Conservation (phyloP, 2,329 filamentous ascomycete species). For the Diaporthe sp. region DNA sequence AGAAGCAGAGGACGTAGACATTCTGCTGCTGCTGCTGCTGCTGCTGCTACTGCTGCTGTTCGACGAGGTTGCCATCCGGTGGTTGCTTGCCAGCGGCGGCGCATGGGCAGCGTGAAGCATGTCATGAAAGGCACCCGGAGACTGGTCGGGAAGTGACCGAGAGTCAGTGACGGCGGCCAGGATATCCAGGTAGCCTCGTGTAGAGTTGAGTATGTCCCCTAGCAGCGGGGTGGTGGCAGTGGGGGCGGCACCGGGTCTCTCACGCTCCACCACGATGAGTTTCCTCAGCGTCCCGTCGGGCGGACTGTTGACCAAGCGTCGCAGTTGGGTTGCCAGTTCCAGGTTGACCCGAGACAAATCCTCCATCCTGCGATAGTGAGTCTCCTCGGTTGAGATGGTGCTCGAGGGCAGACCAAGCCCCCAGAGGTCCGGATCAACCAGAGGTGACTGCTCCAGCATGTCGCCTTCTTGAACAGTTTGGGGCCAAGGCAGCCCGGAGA, state of each 20-base stretch:
- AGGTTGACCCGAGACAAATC: slow-evolving; percentile 24
- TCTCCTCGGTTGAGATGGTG: background rate
- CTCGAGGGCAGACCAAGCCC: background rate
- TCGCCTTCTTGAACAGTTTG: background rate
- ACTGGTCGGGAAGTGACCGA: background rate
- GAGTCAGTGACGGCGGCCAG: slow-evolving; percentile 3
- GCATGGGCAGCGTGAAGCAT: background rate
- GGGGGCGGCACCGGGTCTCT: background rate
- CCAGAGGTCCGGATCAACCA: background rate
- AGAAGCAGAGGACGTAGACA: background rate
- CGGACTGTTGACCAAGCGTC: slow-evolving; percentile 14
- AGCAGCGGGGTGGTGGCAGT: slow-evolving; percentile 4
- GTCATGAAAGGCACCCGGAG: background rate
- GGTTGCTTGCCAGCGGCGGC: background rate
- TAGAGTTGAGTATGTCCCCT: slow-evolving; percentile 20
- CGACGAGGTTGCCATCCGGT: background rate
- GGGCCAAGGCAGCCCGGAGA: background rate
- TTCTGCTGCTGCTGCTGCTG: background rate
- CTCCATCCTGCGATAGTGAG: background rate
- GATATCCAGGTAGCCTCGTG: slow-evolving; percentile 22
- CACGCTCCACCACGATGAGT: slow-evolving; percentile 13
- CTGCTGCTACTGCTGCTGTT: no score
- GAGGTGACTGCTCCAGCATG: background rate
- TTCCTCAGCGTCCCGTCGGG: slow-evolving; percentile 11
- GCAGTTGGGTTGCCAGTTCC: slow-evolving; percentile 13